Evolutionary conservation across 495 filamentous ascomycete genomes (phyloP).

Genomic region (Penicilliopsis zonata): DNA sequence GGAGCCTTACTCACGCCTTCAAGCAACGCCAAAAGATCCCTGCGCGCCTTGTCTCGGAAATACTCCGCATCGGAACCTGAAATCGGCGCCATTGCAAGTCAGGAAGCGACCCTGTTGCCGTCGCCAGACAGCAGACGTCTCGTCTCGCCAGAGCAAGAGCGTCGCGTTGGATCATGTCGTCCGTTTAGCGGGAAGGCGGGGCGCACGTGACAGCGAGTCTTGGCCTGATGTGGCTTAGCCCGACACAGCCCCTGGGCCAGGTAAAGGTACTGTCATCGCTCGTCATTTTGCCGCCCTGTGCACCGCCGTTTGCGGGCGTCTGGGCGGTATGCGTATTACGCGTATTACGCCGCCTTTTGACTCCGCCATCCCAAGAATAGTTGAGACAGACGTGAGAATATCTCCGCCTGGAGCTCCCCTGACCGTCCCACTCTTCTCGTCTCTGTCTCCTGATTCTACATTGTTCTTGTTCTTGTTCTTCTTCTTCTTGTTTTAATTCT

Average conservation of each 20-base stretch:
- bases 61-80: slow-evolving; percentile 67
- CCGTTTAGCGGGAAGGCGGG: too few relatives aligned
- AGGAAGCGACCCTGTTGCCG: slow-evolving; percentile 2
- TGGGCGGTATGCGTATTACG: neutral
- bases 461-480: slow-evolving; percentile 5
- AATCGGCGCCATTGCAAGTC: slow-evolving; percentile 50
- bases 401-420: slow-evolving; percentile 14
- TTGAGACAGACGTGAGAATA: too few relatives aligned
- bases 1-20: slow-evolving; percentile 71
- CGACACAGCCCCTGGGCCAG: neutral
- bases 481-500: slow-evolving; percentile 1
- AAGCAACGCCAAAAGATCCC: slow-evolving; percentile 74
- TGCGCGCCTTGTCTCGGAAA: slow-evolving; percentile 70
- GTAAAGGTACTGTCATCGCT: neutral
- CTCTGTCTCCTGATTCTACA: slow-evolving; percentile 1
- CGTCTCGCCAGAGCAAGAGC: too few relatives aligned
- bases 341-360: neutral
- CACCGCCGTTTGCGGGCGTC: neutral
- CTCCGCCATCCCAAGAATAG: slow-evolving; percentile 1
- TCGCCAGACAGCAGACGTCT: neutral
- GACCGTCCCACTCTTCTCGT: neutral
- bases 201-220: too few relatives aligned
- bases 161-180: too few relatives aligned
- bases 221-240: neutral
- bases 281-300: neutral